Percentiles rank a stretch among this genome's conserved stretches.
Evolutionary conservation across 306 rosid species (phyloP).

Genomic region (Glycine soja): DNA sequence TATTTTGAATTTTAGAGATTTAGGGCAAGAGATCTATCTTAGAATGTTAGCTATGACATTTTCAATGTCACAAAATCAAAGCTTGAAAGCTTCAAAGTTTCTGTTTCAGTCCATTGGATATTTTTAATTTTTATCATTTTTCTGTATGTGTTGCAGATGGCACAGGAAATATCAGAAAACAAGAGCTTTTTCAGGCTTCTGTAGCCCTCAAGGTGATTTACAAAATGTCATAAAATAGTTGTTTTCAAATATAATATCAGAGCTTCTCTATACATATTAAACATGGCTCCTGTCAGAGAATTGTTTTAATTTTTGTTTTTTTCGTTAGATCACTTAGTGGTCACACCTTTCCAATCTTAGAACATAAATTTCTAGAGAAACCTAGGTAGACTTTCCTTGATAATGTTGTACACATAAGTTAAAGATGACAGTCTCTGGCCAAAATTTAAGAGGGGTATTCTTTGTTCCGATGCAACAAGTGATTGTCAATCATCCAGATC

Average conservation of each 20-base stretch:
- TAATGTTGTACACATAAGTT: slow-evolving; percentile 17
- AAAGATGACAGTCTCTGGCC: slow-evolving; percentile 22
- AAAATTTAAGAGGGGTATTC: slow-evolving; percentile 22
- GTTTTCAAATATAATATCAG: slow-evolving; percentile 24
- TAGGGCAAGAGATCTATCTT: slow-evolving; percentile 7
- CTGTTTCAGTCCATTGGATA: slow-evolving; percentile 22
- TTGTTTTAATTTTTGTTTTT: background rate
- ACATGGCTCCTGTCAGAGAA: background rate
- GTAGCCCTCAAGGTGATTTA: slow-evolving; percentile 79
- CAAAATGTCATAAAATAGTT: slow-evolving; percentile 22
- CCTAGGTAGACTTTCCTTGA: slow-evolving; percentile 18
- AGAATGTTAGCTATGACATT: slow-evolving; percentile 9
- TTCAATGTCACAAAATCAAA: slow-evolving; percentile 23
- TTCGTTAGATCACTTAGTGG: slow-evolving; percentile 19
- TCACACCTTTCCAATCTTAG: slow-evolving; percentile 32
- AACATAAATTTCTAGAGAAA: slow-evolving; percentile 9
- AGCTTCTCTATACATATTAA: slow-evolving; percentile 31
- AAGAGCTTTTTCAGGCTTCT: slow-evolving; percentile 83
- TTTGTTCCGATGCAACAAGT: slow-evolving; percentile 71
- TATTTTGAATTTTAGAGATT: slow-evolving; percentile 30
- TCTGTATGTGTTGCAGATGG: slow-evolving; percentile 81
- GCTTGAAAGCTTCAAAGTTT: slow-evolving; percentile 3
- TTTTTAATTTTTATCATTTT: slow-evolving; percentile 30
- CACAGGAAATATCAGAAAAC: slow-evolving; percentile 73
- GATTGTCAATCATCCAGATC: slow-evolving; percentile 79